Evolutionary conservation across 352 stramenopile genomes (phyloP).

Genomic region (Phytophthora rubi): DNA sequence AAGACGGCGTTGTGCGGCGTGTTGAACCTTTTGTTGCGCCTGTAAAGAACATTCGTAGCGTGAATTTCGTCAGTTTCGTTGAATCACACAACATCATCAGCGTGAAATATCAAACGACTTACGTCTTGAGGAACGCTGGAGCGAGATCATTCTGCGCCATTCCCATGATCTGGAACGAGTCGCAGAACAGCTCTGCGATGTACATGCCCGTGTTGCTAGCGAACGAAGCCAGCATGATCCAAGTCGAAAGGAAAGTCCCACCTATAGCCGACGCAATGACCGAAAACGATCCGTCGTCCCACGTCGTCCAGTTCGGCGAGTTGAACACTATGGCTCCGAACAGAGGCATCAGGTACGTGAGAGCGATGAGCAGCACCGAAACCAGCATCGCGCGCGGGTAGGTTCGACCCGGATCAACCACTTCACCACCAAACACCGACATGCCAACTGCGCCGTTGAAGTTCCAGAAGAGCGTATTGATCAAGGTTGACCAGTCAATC

Average conservation of each 20-base stretch:
- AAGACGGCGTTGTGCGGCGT: conserved; percentile 59
- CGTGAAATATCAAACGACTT: conserved; percentile 36
- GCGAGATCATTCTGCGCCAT: conserved; percentile 88
- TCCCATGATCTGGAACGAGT: conserved; percentile 90
- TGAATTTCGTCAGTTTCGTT: background rate
- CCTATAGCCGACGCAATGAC: conserved; percentile 85
- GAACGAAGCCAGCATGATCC: conserved; percentile 91
- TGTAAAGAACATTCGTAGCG: conserved; percentile 6
- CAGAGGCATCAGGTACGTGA: conserved; percentile 91
- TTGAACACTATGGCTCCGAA: conserved; percentile 81
- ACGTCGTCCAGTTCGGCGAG: conserved; percentile 75
- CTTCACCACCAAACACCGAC: conserved; percentile 90
- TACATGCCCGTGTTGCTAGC: conserved; percentile 93
- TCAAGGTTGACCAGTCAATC: conserved; percentile 65
- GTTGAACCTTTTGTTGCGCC: conserved; percentile 62
- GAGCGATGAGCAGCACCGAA: conserved; percentile 76
- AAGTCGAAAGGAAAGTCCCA: conserved; percentile 87
- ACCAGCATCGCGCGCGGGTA: conserved; percentile 89
- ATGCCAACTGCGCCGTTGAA: conserved; percentile 92
- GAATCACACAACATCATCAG: conserved; percentile 8
- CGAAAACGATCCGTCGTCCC: conserved; percentile 93
- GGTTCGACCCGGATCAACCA: conserved; percentile 73
- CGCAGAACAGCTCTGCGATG: conserved; percentile 92
- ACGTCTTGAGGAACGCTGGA: conserved; percentile 80
- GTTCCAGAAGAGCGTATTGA: conserved; percentile 98